phyloP scores from a whole-genome alignment of 164 flowering plant genomes.

The Paratinospora sagittata region DNA sequence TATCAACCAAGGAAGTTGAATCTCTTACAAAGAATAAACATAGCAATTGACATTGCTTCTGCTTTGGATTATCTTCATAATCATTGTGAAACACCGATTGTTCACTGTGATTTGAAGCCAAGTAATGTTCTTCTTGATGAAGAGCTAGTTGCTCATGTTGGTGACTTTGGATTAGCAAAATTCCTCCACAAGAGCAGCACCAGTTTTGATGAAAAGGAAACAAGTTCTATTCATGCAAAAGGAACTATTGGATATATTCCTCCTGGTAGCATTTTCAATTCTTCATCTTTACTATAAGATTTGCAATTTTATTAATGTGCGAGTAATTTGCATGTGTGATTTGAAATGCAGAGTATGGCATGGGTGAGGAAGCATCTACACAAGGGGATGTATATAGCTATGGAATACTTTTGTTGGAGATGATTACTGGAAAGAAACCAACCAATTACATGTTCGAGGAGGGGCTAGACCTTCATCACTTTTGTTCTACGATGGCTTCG shows the following conservation, averaged over 20 bases:
- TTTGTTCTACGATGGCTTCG: background rate
- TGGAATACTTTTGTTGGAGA: too few relatives aligned
- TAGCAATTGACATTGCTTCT: background rate
- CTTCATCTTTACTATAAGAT: too few relatives aligned
- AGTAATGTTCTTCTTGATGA: background rate
- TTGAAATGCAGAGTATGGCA: background rate
- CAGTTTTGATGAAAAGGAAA: background rate
- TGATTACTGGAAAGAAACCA: too few relatives aligned
- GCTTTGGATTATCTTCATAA: constrained; percentile 1
- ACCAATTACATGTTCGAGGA: background rate
- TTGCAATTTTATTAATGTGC: too few relatives aligned
- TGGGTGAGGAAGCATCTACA: background rate
- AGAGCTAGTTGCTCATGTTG: background rate
- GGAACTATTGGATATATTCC: constrained; percentile 12
- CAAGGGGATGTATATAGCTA: background rate
- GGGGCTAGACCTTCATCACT: background rate
- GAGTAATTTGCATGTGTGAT: too few relatives aligned
- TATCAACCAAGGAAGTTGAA: background rate
- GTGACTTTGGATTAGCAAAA: constrained; percentile 5
- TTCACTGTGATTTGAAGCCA: background rate
- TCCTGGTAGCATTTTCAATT: constrained; percentile 1
- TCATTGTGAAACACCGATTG: background rate
- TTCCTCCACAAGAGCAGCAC: background rate
- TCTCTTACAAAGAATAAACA: background rate
- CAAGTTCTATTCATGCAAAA: background rate